A percentile compares a stretch with the other conserved stretches of the same genome.
phyloP scores from a whole-genome alignment of 2,329 filamentous ascomycete species.

The Neurospora crassa region DNA sequence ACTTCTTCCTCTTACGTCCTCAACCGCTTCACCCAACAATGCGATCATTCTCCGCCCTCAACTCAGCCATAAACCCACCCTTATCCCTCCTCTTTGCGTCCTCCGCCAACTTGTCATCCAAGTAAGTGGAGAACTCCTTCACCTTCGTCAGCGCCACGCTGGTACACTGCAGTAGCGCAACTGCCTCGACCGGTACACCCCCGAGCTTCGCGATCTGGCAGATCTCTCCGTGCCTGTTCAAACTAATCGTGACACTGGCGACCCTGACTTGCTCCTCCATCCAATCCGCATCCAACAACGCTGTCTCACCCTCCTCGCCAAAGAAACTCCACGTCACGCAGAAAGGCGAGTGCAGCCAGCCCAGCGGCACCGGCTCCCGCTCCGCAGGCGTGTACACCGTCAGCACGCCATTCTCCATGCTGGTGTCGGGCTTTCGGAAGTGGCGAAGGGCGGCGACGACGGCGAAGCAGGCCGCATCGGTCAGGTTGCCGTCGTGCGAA shows the following conservation, averaged over 20 bases:
- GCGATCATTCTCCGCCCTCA: slow-evolving; percentile 69
- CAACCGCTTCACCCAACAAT: background rate
- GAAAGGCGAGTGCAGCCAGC: slow-evolving; percentile 85
- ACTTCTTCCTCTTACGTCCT: slow-evolving; percentile 36
- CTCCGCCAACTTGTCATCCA: slow-evolving; percentile 64
- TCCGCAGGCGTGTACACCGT: slow-evolving; percentile 79
- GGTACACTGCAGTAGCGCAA: slow-evolving; percentile 67
- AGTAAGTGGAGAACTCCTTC: slow-evolving; percentile 65
- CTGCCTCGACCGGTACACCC: slow-evolving; percentile 70
- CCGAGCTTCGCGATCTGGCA: slow-evolving; percentile 89
- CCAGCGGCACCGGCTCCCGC: slow-evolving; percentile 80
- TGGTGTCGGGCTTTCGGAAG: slow-evolving; percentile 83
- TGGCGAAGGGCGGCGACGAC: slow-evolving; percentile 83
- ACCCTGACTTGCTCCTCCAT: slow-evolving; percentile 69
- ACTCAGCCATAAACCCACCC: slow-evolving; percentile 68
- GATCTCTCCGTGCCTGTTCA: slow-evolving; percentile 84
- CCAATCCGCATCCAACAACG: slow-evolving; percentile 62
- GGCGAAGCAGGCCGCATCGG: slow-evolving; percentile 78
- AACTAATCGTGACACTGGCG: slow-evolving; percentile 67
- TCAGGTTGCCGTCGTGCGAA: slow-evolving; percentile 80
- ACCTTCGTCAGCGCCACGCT: slow-evolving; percentile 67
- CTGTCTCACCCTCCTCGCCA: slow-evolving; percentile 58
- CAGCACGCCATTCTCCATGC: slow-evolving; percentile 73
- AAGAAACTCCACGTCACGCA: slow-evolving; percentile 88
- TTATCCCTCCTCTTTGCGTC: slow-evolving; percentile 71